Percentiles rank a stretch among this genome's conserved stretches.
Evolutionary conservation across 345 rosid genomes (phyloP).

Genomic region (Lepidium africanum): DNA sequence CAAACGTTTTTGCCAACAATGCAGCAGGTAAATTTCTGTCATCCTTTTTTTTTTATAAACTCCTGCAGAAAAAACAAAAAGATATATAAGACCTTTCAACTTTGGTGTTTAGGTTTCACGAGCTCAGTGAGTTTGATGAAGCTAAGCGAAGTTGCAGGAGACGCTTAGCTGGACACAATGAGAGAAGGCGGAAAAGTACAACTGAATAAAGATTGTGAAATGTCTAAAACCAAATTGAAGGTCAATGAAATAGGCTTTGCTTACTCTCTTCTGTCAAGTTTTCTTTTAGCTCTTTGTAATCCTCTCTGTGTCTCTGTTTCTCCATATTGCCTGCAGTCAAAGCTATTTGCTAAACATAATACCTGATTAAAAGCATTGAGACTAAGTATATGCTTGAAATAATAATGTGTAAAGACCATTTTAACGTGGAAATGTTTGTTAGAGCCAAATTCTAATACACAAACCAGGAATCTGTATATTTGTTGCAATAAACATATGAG

Average conservation of each 20-base stretch:
- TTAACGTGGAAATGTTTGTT: not conserved
- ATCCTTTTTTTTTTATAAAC: not conserved
- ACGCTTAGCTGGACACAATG: slow-evolving; percentile 87
- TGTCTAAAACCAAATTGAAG: slow-evolving; percentile 21
- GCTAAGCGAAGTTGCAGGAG: slow-evolving; percentile 73
- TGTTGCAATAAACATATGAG: not conserved
- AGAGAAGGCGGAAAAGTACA: slow-evolving; percentile 68
- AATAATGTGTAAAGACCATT: not conserved
- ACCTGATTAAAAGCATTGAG: not conserved
- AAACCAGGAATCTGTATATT: not conserved
- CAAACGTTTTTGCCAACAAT: slow-evolving; percentile 97
- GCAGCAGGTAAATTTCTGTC: slow-evolving; percentile 66
- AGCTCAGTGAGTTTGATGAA: slow-evolving; percentile 69
- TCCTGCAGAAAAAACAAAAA: not conserved
- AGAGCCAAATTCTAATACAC: not conserved
- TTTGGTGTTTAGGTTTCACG: slow-evolving; percentile 61
- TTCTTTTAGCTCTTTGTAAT: not conserved
- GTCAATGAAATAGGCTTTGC: slow-evolving; percentile 23
- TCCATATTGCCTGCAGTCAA: slow-evolving; percentile 10
- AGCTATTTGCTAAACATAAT: slow-evolving; percentile 17
- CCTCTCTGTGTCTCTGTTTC: slow-evolving; percentile 14
- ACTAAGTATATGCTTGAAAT: not conserved
- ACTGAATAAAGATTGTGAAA: slow-evolving; percentile 37
- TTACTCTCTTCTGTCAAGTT: slow-evolving; percentile 95
- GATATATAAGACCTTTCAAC: not conserved